phyloP scores from a whole-genome alignment of 495 filamentous ascomycete genomes.

The Talaromyces ruber region DNA sequence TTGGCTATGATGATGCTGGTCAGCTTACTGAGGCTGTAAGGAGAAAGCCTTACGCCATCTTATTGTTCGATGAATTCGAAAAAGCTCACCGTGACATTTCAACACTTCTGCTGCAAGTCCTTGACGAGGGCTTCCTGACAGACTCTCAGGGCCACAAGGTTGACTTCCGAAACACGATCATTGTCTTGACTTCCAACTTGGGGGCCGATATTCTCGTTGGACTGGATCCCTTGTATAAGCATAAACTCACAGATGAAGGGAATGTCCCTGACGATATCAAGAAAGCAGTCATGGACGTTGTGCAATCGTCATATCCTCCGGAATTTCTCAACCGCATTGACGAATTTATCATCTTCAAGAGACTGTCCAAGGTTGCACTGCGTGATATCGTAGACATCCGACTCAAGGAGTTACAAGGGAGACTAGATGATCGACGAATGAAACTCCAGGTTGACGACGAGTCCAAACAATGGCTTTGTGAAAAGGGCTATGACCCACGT shows the following conservation, averaged over 20 bases:
- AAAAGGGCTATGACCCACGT: conserved; percentile 79
- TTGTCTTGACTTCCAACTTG: conserved; percentile 92
- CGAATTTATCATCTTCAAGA: conserved; percentile 92
- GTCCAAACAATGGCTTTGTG: conserved; percentile 77
- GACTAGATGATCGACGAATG: conserved; percentile 84
- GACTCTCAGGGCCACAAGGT: conserved; percentile 94
- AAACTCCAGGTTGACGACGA: conserved; percentile 58
- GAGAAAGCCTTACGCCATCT: conserved; percentile 89
- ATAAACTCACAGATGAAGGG: conserved; percentile 46
- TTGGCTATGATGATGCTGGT: conserved; percentile 95
- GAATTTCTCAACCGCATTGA: conserved; percentile 97
- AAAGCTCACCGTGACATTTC: conserved; percentile 96
- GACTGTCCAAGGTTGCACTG: conserved; percentile 68
- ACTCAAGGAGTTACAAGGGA: conserved; percentile 69
- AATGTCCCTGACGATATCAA: conserved; percentile 64
- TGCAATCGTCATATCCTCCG: conserved; percentile 67
- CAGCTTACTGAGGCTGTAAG: conserved; percentile 94
- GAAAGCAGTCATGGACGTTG: conserved; percentile 81
- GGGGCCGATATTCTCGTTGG: conserved; percentile 45
- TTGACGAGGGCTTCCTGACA: conserved; percentile 94
- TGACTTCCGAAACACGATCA: conserved; percentile 92
- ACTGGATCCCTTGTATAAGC: conserved; percentile 28
- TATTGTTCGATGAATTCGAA: conserved; percentile 96
- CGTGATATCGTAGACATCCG: conserved; percentile 92
- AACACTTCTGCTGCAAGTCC: conserved; percentile 84